Conservation (phyloP, 225 moss, liverwort and hornwort genomes). For the Takakia lepidozioides region DNA sequence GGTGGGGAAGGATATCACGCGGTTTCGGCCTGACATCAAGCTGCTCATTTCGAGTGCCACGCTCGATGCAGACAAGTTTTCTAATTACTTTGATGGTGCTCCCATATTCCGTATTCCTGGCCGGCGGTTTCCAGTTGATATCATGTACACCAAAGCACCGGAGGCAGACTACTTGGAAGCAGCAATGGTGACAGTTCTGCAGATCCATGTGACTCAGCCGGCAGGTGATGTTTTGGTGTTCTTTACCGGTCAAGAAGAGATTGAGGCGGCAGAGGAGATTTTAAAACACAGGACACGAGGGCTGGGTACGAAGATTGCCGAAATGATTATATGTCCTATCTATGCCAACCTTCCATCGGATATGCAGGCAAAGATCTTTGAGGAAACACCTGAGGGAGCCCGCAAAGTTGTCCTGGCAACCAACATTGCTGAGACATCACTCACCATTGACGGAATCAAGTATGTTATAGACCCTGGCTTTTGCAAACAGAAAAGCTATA, state of each 20-base stretch:
- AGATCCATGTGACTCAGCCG: conserved; percentile 84
- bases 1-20: conserved; percentile 65
- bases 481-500: conserved; percentile 57
- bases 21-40: conserved; percentile 94
- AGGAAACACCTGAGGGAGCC: conserved; percentile 88
- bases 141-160: conserved; percentile 82
- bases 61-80: conserved; percentile 85
- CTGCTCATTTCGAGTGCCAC: conserved; percentile 93
- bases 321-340: conserved; percentile 93
- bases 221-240: conserved; percentile 79
- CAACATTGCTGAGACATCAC: conserved; percentile 60
- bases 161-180: conserved; percentile 98
- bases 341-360: conserved; percentile 95
- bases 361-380: conserved; percentile 94
- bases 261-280: conserved; percentile 93
- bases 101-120: conserved; percentile 97
- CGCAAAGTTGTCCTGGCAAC: conserved; percentile 61
- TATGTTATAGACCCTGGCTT: conserved; percentile 66
- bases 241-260: conserved; percentile 89
- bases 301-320: conserved; percentile 81
- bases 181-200: conserved; percentile 67
- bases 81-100: conserved; percentile 81
- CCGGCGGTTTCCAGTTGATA: conserved; percentile 81
- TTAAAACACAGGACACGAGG: conserved; percentile 88
- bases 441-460: conserved; percentile 64